These are phyloP conservation scores for Solanum hybrid DNA, from an alignment of 305 asterid species.

Conservation along the genomic window DNA sequence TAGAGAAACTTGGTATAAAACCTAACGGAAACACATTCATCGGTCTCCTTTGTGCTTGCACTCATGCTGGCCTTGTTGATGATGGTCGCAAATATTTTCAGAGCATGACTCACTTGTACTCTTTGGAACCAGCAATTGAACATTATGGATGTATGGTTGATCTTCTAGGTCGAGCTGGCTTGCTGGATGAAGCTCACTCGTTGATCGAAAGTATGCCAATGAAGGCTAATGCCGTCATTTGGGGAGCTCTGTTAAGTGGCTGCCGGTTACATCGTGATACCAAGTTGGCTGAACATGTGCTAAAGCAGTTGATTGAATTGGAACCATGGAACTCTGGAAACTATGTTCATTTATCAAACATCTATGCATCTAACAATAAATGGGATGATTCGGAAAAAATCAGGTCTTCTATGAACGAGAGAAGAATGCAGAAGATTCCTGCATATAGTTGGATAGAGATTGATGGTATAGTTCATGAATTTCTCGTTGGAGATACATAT, in stretches of 20 bases:
- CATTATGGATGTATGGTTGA: conserved; percentile 71
- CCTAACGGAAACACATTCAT: conserved; percentile 55
- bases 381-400: conserved; percentile 49
- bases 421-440: conserved; percentile 43
- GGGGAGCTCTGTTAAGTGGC: conserved; percentile 64
- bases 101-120: conserved; percentile 31
- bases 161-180: conserved; percentile 67
- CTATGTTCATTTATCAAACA: conserved; percentile 56
- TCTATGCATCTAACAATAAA: conserved; percentile 50
- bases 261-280: conserved; percentile 52
- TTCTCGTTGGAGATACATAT: conserved; percentile 57
- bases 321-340: conserved; percentile 69
- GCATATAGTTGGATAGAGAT: conserved; percentile 71
- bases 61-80: conserved; percentile 57
- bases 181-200: conserved; percentile 41
- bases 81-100: conserved; percentile 45
- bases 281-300: conserved; percentile 46
- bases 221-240: conserved; percentile 50
- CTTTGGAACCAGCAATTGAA: conserved; percentile 41
- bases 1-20: conserved; percentile 40
- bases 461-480: conserved; percentile 62
- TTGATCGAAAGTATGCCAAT: conserved; percentile 47
- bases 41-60: conserved; percentile 60
- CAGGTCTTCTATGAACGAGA: conserved; percentile 38
- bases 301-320: conserved; percentile 37